phyloP scores from a whole-genome alignment of 2,329 filamentous ascomycete species.

The Epichloe sp. region DNA sequence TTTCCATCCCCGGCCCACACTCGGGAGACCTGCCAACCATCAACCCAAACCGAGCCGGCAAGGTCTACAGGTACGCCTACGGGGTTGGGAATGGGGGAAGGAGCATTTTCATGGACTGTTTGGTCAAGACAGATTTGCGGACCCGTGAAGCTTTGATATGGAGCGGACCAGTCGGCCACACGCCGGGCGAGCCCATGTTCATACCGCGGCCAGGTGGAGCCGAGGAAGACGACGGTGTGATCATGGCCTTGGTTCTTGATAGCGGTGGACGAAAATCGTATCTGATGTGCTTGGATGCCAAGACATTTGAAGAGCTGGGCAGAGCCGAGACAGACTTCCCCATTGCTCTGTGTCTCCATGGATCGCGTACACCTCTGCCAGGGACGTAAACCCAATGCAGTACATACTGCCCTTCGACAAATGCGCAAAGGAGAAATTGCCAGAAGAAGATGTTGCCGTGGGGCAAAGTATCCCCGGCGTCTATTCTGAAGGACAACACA shows the following conservation, averaged over 20 bases:
- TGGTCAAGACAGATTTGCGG: conserved; percentile 51
- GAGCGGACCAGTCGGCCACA: conserved; percentile 44
- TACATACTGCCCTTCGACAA: too few relatives aligned
- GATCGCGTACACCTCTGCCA: conserved; percentile 26
- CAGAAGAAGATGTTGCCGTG: too few relatives aligned
- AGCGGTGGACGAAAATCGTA: conserved; percentile 47
- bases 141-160: conserved; percentile 41
- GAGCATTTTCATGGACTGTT: conserved; percentile 46
- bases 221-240: conserved; percentile 49
- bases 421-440: too few relatives aligned
- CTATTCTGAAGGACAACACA: too few relatives aligned
- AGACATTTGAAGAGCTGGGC: conserved; percentile 48
- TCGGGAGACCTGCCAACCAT: conserved; percentile 53
- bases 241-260: conserved; percentile 52
- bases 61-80: conserved; percentile 48
- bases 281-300: conserved; percentile 51
- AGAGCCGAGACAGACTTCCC: conserved; percentile 48
- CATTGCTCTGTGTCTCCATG: conserved; percentile 54
- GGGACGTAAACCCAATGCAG: too few relatives aligned
- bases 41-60: conserved; percentile 41
- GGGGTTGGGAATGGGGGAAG: conserved; percentile 42
- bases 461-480: too few relatives aligned
- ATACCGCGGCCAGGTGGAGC: conserved; percentile 31
- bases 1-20: conserved; percentile 38
- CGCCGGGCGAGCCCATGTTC: conserved; percentile 58